Conservation (phyloP, 768 basidiomycete species). For the Lentinula lateritia region DNA sequence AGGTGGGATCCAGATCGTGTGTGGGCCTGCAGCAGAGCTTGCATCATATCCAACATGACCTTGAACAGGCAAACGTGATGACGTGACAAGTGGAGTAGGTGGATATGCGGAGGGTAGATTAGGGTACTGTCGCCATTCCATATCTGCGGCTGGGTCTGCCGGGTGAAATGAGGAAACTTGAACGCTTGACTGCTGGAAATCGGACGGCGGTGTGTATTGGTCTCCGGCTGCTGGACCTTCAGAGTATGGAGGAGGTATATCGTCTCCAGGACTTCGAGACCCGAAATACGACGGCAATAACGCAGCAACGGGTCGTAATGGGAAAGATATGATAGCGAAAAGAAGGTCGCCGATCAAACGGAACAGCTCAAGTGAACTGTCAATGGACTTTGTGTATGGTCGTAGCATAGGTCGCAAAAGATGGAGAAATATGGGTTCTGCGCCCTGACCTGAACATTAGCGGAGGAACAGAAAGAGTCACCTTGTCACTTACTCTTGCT, state of each 20-base stretch:
- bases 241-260: not conserved
- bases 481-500: slow-evolving; percentile 50
- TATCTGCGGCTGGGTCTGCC: slow-evolving; percentile 15
- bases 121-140: slow-evolving; percentile 73
- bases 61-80: slow-evolving; percentile 22
- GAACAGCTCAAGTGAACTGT: slow-evolving; percentile 54
- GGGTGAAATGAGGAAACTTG: not conserved
- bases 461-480: not conserved
- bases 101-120: slow-evolving; percentile 77
- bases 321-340: slow-evolving; percentile 34
- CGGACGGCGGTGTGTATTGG: not conserved
- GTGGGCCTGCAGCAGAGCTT: slow-evolving; percentile 10
- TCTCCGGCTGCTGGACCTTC: not conserved
- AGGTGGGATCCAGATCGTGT: slow-evolving; percentile 20
- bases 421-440: slow-evolving; percentile 81
- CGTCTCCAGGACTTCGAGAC: not conserved
- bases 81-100: slow-evolving; percentile 50
- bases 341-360: slow-evolving; percentile 63
- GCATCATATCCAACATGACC: slow-evolving; percentile 1
- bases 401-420: slow-evolving; percentile 73
- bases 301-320: slow-evolving; percentile 29
- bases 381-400: slow-evolving; percentile 65
- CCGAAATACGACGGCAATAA: not conserved
- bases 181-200: not conserved
- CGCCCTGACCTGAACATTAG: slow-evolving; percentile 45